Evolutionary conservation across 1,139 yeast species (phyloP).

Genomic region (Sugiyamaella japonica): DNA sequence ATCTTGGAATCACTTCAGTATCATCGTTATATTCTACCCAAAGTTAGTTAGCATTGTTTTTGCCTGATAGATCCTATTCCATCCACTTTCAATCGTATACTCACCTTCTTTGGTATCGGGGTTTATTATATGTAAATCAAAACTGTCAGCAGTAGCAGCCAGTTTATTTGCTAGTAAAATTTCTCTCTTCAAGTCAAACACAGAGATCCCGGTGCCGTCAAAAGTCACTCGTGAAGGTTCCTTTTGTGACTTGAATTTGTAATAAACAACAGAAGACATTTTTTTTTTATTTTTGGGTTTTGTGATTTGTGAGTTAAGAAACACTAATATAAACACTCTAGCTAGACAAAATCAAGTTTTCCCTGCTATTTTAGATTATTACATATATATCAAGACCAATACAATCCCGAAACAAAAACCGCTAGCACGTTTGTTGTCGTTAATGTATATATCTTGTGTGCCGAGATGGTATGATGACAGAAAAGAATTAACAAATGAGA

Average conservation of each 20-base stretch:
- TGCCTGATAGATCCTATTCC: too few species aligned
- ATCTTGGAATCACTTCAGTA: constrained; percentile 76
- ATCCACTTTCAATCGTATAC: constrained; percentile 15
- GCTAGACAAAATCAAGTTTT: constrained; percentile 2
- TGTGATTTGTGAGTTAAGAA: constrained; percentile 4
- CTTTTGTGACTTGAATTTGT: constrained; percentile 82
- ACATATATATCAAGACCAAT: neutral
- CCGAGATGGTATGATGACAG: neutral
- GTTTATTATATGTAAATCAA: constrained; percentile 71
- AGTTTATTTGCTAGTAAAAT: constrained; percentile 78
- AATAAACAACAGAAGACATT: constrained; percentile 91
- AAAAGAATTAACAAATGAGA: neutral
- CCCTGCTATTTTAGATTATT: neutral
- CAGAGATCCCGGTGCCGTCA: constrained; percentile 96
- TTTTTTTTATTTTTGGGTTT: constrained; percentile 8
- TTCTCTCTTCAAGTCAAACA: constrained; percentile 89
- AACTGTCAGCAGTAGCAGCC: constrained; percentile 75
- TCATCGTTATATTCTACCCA: constrained; percentile 74
- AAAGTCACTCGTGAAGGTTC: constrained; percentile 77
- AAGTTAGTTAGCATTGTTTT: neutral
- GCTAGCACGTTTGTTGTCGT: neutral
- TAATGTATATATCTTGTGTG: neutral
- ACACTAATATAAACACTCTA: constrained; percentile 3
- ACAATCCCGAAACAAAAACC: neutral
- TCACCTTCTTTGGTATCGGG: constrained; percentile 67